Evolutionary conservation across 495 filamentous ascomycete species (phyloP).

Genomic region (Barbatosphaeria neglecta): DNA sequence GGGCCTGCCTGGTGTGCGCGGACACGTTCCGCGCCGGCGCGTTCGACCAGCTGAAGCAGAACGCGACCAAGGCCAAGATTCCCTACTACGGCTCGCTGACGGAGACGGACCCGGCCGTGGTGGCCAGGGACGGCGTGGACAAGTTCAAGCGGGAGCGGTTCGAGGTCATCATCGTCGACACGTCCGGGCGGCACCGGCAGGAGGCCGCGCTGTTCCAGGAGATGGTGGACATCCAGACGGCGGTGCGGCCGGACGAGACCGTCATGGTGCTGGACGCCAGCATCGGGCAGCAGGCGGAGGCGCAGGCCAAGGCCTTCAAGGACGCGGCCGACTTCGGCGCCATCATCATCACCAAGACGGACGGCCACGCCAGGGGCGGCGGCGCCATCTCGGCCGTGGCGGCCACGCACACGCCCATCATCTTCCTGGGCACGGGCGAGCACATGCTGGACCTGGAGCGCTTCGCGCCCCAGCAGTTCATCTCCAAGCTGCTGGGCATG

Average conservation of each 20-base stretch:
- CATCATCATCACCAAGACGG: slow-evolving; percentile 98
- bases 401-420: slow-evolving; percentile 91
- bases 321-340: slow-evolving; percentile 95
- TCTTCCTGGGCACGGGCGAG: slow-evolving; percentile 95
- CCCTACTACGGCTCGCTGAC: slow-evolving; percentile 95
- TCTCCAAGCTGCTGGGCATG: slow-evolving; percentile 89
- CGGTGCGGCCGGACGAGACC: slow-evolving; percentile 89
- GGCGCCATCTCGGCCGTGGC: slow-evolving; percentile 98
- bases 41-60: slow-evolving; percentile 98
- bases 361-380: slow-evolving; percentile 88
- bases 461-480: slow-evolving; percentile 82
- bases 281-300: slow-evolving; percentile 92
- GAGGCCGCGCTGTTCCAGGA: slow-evolving; percentile 93
- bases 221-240: slow-evolving; percentile 93
- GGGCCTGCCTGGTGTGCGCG: slow-evolving; percentile 87
- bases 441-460: slow-evolving; percentile 91
- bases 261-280: slow-evolving; percentile 96
- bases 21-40: slow-evolving; percentile 98
- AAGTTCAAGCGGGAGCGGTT: slow-evolving; percentile 99
- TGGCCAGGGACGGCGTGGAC: slow-evolving; percentile 87
- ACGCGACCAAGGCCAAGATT: slow-evolving; percentile 96
- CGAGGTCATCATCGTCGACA: slow-evolving; percentile 98
- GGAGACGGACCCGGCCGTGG: slow-evolving; percentile 88
- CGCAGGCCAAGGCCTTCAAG: slow-evolving; percentile 92
- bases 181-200: slow-evolving; percentile 84